These are phyloP conservation scores for Sutorius eximius DNA, from an alignment of 1,284 basidiomycete genomes.

Conservation along the genomic window DNA sequence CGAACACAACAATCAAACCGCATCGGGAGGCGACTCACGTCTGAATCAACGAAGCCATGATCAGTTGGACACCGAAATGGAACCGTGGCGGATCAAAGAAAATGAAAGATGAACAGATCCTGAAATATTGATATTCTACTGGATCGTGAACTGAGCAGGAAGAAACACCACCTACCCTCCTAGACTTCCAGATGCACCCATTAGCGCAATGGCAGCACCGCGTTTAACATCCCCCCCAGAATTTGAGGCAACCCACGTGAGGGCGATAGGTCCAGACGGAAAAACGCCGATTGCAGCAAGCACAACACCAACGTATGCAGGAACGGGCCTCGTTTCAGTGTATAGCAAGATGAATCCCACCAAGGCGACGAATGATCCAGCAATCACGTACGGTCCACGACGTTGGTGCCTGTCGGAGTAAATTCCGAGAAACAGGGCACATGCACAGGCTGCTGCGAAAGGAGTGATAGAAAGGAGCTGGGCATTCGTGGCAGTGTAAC, in stretches of 20 bases:
- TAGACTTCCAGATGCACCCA: slow-evolving; percentile 53
- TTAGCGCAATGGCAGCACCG: slow-evolving; percentile 53
- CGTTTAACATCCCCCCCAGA: slow-evolving; percentile 55
- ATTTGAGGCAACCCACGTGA: slow-evolving; percentile 57
- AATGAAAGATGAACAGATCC: slow-evolving; percentile 46
- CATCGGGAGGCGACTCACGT: slow-evolving; percentile 26
- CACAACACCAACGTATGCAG: slow-evolving; percentile 50
- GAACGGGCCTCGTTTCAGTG: slow-evolving; percentile 34
- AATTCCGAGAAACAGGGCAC: slow-evolving; percentile 39
- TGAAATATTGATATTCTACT: slow-evolving; percentile 11
- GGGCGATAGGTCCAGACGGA: slow-evolving; percentile 48
- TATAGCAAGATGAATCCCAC: slow-evolving; percentile 47
- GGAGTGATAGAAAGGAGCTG: slow-evolving; percentile 56
- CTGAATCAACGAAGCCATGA: slow-evolving; percentile 30
- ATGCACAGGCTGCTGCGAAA: slow-evolving; percentile 42
- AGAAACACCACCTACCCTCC: slow-evolving; percentile 42
- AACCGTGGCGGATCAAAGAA: slow-evolving; percentile 47
- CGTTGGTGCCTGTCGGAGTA: slow-evolving; percentile 42
- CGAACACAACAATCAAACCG: background rate
- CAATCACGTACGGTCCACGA: slow-evolving; percentile 46
- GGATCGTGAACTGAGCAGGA: background rate
- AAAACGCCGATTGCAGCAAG: slow-evolving; percentile 55
- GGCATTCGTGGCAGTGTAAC: slow-evolving; percentile 53
- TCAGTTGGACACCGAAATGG: slow-evolving; percentile 46
- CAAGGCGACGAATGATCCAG: slow-evolving; percentile 36